Evolutionary conservation across 352 stramenopile species (phyloP).

Genomic region (Globisporangium lucens): DNA sequence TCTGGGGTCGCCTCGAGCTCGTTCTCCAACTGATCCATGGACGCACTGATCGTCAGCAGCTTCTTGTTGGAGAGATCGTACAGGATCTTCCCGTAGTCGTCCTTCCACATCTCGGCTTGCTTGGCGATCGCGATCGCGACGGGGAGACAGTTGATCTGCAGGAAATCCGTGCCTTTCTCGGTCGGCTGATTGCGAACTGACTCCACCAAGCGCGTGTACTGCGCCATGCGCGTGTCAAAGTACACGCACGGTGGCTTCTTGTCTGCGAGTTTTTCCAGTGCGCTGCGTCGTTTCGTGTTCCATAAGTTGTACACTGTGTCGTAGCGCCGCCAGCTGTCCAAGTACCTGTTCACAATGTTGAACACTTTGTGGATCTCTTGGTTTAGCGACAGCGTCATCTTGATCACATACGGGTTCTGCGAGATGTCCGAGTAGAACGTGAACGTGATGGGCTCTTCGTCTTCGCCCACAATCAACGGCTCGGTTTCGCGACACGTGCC

Average conservation of each 20-base stretch:
- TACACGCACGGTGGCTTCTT: conserved; percentile 93
- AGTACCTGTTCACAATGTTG: conserved; percentile 93
- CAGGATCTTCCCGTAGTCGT: conserved; percentile 92
- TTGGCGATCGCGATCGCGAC: conserved; percentile 89
- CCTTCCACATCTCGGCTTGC: conserved; percentile 93
- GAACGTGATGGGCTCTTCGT: conserved; percentile 93
- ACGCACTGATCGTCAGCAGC: conserved; percentile 60
- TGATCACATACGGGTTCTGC: conserved; percentile 94
- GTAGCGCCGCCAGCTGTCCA: conserved; percentile 93
- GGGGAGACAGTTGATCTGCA: conserved; percentile 91
- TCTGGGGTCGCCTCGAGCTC: conserved; percentile 78
- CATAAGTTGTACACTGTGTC: conserved; percentile 94
- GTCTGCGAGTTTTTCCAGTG: conserved; percentile 91
- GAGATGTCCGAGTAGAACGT: conserved; percentile 96
- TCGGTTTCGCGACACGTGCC: conserved; percentile 91
- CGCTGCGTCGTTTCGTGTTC: conserved; percentile 89
- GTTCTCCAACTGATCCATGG: conserved; percentile 75
- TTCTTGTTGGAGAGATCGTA: conserved; percentile 86
- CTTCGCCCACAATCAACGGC: conserved; percentile 86
- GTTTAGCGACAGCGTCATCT: conserved; percentile 93
- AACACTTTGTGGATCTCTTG: conserved; percentile 94
- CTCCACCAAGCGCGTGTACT: conserved; percentile 88
- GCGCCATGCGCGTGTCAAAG: conserved; percentile 92
- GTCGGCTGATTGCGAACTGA: conserved; percentile 86
- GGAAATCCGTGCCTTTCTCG: conserved; percentile 93